A percentile compares a stretch with the other conserved stretches of the same genome.
Conservation (phyloP, 352 stramenopile species). For the Globisporangium takayamanum region DNA sequence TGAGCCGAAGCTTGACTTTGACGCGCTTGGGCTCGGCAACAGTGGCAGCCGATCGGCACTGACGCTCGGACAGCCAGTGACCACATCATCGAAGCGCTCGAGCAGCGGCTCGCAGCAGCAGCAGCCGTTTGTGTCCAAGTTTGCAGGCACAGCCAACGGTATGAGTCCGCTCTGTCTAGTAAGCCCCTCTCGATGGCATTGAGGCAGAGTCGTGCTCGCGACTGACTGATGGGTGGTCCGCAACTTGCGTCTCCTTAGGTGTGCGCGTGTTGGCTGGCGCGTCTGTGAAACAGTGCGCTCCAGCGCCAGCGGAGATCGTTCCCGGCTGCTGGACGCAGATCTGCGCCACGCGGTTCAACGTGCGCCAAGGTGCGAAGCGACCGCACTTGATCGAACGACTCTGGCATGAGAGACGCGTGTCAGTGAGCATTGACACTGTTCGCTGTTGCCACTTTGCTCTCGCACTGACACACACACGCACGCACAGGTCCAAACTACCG, state of each 20-base stretch:
- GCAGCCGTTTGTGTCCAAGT: conserved; percentile 4
- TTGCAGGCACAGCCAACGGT: conserved; percentile 12
- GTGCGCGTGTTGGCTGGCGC: conserved; percentile 39
- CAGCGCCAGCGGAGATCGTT: conserved; percentile 25
- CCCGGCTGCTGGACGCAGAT: conserved; percentile 60
- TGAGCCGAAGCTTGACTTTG: conserved; percentile 5
- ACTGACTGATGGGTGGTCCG: too few species aligned
- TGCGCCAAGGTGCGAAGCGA: conserved; percentile 49
- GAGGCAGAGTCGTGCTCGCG: not conserved
- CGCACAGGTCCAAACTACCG: conserved; percentile 64
- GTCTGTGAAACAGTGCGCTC: conserved; percentile 46
- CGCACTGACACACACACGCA: not conserved
- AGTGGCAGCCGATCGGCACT: not conserved
- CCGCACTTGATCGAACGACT: not conserved
- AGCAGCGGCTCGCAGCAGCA: conserved; percentile 7
- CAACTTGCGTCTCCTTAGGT: conserved; percentile 8
- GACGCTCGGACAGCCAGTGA: not conserved
- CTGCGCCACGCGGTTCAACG: conserved; percentile 64
- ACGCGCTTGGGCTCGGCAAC: not conserved
- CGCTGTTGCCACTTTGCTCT: too few species aligned
- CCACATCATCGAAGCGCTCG: conserved; percentile 4
- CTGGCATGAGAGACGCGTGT: too few species aligned
- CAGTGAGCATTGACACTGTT: too few species aligned
- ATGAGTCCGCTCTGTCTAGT: not conserved
- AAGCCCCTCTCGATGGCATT: not conserved